A percentile compares a stretch with the other conserved stretches of the same genome.
These are phyloP conservation scores for Suhomyces maxii DNA, from an alignment of 1,139 yeast genomes.

Conservation along the genomic window DNA sequence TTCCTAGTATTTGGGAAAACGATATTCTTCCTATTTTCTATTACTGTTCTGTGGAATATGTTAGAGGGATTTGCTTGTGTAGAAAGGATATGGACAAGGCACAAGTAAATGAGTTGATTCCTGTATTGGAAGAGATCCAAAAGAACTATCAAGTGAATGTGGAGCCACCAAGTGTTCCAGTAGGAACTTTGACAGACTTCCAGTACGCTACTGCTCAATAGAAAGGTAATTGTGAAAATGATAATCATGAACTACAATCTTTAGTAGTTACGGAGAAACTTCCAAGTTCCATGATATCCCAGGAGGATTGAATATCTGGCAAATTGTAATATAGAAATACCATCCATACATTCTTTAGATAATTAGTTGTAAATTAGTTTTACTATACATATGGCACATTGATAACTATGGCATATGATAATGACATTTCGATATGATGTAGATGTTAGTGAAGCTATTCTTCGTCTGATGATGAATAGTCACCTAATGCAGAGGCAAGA, in stretches of 20 bases:
- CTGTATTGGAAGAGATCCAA: conserved; percentile 33
- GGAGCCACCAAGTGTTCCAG: conserved; percentile 34
- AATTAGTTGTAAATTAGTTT: too few relatives aligned
- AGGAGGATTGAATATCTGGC: background rate
- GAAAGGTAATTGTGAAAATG: too few relatives aligned
- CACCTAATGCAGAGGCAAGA: conserved; percentile 7
- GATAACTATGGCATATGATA: too few relatives aligned
- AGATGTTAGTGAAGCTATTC: background rate
- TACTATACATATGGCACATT: too few relatives aligned
- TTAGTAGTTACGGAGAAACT: too few relatives aligned
- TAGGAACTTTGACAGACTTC: conserved; percentile 40
- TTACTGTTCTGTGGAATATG: conserved; percentile 66
- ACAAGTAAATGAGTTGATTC: conserved; percentile 31
- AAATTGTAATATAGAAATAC: background rate
- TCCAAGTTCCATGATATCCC: background rate
- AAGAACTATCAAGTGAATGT: conserved; percentile 34
- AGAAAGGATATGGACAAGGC: conserved; percentile 46
- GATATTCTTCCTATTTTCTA: conserved; percentile 58
- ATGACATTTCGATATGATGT: background rate
- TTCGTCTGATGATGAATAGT: conserved; percentile 10
- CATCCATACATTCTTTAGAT: too few relatives aligned
- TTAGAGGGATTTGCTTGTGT: conserved; percentile 52
- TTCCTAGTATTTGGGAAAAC: conserved; percentile 58
- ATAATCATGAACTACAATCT: too few relatives aligned
- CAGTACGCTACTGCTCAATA: conserved; percentile 3